A percentile compares a stretch with the other conserved stretches of the same genome.
These are phyloP conservation scores for Fusarium sp. DNA, from an alignment of 2,329 filamentous ascomycete genomes.

Conservation along the genomic window DNA sequence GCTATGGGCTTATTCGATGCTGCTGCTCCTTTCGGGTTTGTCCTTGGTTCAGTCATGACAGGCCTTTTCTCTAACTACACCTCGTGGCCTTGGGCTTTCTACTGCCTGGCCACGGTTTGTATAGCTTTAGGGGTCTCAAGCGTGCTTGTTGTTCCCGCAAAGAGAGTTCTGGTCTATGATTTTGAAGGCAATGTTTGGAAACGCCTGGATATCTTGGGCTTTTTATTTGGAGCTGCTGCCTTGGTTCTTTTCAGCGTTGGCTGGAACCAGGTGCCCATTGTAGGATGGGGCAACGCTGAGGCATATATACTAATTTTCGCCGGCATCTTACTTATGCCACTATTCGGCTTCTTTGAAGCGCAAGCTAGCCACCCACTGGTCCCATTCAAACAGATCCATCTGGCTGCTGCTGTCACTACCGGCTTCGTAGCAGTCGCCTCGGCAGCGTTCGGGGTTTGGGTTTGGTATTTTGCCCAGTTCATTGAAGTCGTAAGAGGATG, in stretches of 20 bases:
- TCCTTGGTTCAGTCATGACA: conserved; percentile 45
- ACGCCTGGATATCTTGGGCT: conserved; percentile 40
- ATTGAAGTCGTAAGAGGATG: conserved; percentile 44
- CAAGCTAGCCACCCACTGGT: conserved; percentile 43
- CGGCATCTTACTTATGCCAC: conserved; percentile 31
- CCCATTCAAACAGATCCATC: conserved; percentile 41
- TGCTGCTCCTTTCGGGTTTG: conserved; percentile 43
- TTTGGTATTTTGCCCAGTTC: conserved; percentile 47
- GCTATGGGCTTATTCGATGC: conserved; percentile 46
- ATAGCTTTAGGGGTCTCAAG: conserved; percentile 40
- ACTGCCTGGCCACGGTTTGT: conserved; percentile 41
- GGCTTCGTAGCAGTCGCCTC: conserved; percentile 39
- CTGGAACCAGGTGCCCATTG: conserved; percentile 45
- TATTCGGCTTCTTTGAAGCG: conserved; percentile 38
- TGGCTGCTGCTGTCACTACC: conserved; percentile 31
- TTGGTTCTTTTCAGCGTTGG: conserved; percentile 44
- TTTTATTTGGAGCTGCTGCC: conserved; percentile 27
- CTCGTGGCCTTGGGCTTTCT: conserved; percentile 48
- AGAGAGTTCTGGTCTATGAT: conserved; percentile 39
- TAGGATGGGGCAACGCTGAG: conserved; percentile 33
- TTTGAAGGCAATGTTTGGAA: conserved; percentile 46
- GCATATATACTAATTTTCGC: conserved; percentile 41
- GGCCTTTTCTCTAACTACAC: conserved; percentile 42
- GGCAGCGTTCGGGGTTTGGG: conserved; percentile 46
- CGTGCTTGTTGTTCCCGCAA: conserved; percentile 41